Evolutionary conservation across 1,284 basidiomycete species (phyloP).

Genomic region (Puccinia triticina): DNA sequence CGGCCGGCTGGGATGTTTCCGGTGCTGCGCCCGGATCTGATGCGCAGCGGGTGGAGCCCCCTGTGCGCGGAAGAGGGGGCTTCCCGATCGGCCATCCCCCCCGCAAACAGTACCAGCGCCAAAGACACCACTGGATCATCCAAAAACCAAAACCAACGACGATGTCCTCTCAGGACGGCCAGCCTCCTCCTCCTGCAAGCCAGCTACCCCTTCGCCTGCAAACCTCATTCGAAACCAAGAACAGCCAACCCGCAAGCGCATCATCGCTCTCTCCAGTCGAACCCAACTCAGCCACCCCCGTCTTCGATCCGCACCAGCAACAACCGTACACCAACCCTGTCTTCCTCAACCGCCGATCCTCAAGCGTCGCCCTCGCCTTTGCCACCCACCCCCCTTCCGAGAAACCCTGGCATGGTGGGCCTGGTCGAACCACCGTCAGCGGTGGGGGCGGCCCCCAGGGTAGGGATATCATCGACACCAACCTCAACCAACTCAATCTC

Average conservation of each 20-base stretch:
- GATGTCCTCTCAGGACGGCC: no score
- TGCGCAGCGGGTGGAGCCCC: no score
- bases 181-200: neutral
- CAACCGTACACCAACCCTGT: constrained; percentile 37
- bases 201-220: neutral
- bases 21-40: no score
- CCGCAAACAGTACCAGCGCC: no score
- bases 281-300: neutral
- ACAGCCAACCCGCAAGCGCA: neutral
- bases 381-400: neutral
- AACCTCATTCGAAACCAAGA: neutral
- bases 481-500: neutral
- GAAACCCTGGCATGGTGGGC: constrained; percentile 48
- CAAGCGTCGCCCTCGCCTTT: constrained; percentile 3
- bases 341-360: constrained; percentile 42
- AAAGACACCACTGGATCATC: no score
- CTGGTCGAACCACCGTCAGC: constrained; percentile 44
- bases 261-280: neutral
- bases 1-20: no score
- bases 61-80: no score
- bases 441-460: constrained; percentile 38
- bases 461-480: constrained; percentile 20
- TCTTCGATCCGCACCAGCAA: neutral
- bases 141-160: no score
- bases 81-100: no score